A percentile compares a stretch with the other conserved stretches of the same genome.
Evolutionary conservation across 768 basidiomycete genomes (phyloP).

Genomic region (Kockovaella imperatae): DNA sequence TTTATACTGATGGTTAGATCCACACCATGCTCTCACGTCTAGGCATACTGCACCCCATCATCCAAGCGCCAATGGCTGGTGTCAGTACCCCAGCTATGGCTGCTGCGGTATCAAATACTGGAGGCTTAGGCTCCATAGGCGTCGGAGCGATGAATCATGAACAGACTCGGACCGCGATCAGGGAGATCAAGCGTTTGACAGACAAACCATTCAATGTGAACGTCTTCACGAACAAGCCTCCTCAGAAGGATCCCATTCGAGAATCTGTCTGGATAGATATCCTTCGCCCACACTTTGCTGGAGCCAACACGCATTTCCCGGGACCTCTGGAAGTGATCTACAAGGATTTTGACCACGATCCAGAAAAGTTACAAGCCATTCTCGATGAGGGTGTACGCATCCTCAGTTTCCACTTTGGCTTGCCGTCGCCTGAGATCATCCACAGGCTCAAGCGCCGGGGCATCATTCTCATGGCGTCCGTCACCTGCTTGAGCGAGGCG

Average conservation of each 20-base stretch:
- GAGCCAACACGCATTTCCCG: constrained; percentile 12
- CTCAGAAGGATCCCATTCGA: background rate
- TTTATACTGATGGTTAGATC: too few relatives aligned
- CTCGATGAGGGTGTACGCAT: constrained; percentile 19
- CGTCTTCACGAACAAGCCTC: constrained; percentile 25
- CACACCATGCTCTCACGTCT: constrained; percentile 8
- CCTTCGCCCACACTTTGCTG: constrained; percentile 13
- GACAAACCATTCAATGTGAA: constrained; percentile 30
- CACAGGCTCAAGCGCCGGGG: constrained; percentile 13
- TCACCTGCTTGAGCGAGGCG: constrained; percentile 25
- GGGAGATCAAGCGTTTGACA: constrained; percentile 14
- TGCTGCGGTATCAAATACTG: constrained; percentile 34
- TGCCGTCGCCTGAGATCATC: constrained; percentile 14
- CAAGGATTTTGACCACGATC: constrained; percentile 22
- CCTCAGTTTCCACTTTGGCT: constrained; percentile 37
- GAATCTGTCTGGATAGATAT: constrained; percentile 18
- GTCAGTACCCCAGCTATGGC: constrained; percentile 32
- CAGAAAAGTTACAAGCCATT: constrained; percentile 21
- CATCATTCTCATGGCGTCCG: constrained; percentile 17
- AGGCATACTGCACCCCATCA: constrained; percentile 24
- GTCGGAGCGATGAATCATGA: constrained; percentile 18
- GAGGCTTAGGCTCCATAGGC: constrained; percentile 31
- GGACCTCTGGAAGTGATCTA: constrained; percentile 17
- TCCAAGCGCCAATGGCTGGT: constrained; percentile 42
- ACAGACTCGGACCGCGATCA: constrained; percentile 17